phyloP scores from a whole-genome alignment of 192 early-diverging fungal species.

The Coemansia sp. region DNA sequence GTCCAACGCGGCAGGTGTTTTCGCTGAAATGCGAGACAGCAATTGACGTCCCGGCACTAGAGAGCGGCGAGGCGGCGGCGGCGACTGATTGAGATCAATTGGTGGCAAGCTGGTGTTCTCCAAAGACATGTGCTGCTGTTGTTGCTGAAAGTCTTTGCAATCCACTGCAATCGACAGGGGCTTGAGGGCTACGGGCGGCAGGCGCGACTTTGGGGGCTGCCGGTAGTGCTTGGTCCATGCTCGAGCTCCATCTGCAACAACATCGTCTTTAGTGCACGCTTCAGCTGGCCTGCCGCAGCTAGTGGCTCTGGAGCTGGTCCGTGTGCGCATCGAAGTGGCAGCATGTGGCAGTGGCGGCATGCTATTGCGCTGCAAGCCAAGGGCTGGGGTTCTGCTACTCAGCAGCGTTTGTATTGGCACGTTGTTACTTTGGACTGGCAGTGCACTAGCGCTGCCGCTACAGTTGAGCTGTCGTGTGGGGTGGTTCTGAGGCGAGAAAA shows the following conservation, averaged over 20 bases:
- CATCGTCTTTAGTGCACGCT: neutral
- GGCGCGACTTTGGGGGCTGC: neutral
- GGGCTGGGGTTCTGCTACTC: neutral
- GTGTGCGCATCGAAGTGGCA: neutral
- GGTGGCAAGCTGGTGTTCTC: neutral
- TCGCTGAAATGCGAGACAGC: neutral
- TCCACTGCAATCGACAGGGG: neutral
- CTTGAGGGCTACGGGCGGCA: neutral
- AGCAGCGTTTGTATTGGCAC: neutral
- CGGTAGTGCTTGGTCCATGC: neutral
- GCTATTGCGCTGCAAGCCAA: constrained; percentile 11
- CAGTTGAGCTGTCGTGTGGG: neutral
- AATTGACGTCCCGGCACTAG: neutral
- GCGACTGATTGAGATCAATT: neutral
- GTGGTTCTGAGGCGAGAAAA: constrained; percentile 9
- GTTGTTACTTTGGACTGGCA: neutral
- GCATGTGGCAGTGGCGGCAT: constrained; percentile 21
- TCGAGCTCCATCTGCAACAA: neutral
- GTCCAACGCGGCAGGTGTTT: neutral
- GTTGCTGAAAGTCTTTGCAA: neutral
- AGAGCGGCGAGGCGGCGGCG: neutral
- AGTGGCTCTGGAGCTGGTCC: constrained; percentile 17
- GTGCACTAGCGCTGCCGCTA: neutral
- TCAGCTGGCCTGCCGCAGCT: neutral
- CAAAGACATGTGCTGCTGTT: neutral